These are phyloP conservation scores for Xylariaceae sp. DNA, from an alignment of 2,329 filamentous ascomycete genomes.

Conservation along the genomic window DNA sequence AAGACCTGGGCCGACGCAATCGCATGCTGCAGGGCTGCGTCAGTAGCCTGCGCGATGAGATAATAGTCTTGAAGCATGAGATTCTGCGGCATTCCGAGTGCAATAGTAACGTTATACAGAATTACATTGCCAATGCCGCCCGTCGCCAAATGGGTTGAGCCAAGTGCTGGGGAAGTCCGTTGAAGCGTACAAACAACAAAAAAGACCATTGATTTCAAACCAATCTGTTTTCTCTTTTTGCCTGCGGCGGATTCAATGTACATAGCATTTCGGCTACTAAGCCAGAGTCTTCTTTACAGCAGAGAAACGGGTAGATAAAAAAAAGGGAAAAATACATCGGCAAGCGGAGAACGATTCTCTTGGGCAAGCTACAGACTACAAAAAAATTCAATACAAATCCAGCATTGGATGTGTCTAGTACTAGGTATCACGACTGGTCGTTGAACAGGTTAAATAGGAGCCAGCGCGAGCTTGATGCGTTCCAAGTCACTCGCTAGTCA, in stretches of 20 bases:
- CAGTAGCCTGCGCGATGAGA: conserved; percentile 22
- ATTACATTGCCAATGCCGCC: conserved; percentile 27
- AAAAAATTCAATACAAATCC: no score
- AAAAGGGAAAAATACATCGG: not conserved
- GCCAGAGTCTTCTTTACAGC: not conserved
- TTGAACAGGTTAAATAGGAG: not conserved
- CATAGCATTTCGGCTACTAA: not conserved
- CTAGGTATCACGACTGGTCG: no score
- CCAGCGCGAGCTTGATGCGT: not conserved
- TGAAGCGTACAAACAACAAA: not conserved
- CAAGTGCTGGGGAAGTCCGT: not conserved
- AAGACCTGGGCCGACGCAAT: conserved; percentile 23
- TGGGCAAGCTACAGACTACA: not conserved
- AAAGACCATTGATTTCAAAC: not conserved
- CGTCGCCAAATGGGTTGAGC: conserved; percentile 13
- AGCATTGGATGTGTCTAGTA: no score
- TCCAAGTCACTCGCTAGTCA: not conserved
- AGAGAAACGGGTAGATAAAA: not conserved
- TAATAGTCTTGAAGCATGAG: conserved; percentile 26
- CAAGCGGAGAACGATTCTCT: not conserved
- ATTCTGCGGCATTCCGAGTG: conserved; percentile 27
- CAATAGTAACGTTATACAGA: conserved; percentile 29
- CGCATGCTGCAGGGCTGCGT: conserved; percentile 19
- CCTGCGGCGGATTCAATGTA: not conserved
- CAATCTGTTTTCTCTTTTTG: not conserved